Percentiles rank a stretch among this genome's conserved stretches.
Evolutionary conservation across 2,329 filamentous ascomycete genomes (phyloP).

Genomic region (Diaporthe sp.): DNA sequence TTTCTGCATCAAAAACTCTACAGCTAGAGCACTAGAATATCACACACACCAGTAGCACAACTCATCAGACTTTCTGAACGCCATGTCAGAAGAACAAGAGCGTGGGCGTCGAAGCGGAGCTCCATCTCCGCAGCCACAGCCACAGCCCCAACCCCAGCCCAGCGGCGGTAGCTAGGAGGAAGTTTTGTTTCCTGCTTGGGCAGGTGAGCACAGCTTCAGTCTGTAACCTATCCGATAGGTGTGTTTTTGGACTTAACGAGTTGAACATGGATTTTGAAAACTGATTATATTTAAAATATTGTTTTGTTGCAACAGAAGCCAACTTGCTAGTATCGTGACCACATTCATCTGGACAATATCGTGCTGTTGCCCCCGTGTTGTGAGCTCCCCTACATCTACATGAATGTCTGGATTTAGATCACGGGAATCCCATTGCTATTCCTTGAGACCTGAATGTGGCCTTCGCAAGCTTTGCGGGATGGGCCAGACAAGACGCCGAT

Average conservation of each 20-base stretch:
- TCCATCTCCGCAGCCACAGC: conserved; percentile 15
- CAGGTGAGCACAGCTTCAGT: background rate
- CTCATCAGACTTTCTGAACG: background rate
- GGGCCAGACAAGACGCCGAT: background rate
- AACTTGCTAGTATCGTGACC: too few relatives aligned
- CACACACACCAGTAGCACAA: background rate
- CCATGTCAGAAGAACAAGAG: background rate
- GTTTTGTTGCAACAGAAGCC: too few relatives aligned
- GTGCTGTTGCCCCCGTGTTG: too few relatives aligned
- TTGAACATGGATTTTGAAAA: too few relatives aligned
- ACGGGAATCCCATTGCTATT: too few relatives aligned
- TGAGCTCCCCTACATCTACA: background rate
- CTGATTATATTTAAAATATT: too few relatives aligned
- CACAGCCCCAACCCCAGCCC: background rate
- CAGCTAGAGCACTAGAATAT: background rate
- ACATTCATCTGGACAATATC: too few relatives aligned
- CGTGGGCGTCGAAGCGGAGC: conserved; percentile 21
- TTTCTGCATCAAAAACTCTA: background rate
- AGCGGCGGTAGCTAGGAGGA: background rate
- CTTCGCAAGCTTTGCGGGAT: background rate
- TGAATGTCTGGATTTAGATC: background rate
- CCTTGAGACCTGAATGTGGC: too few relatives aligned
- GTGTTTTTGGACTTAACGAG: rapidly evolving
- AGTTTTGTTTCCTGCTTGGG: background rate
- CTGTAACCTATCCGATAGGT: background rate